phyloP scores from a whole-genome alignment of 129 eudicot species.

The Flaveria sonorensis region DNA sequence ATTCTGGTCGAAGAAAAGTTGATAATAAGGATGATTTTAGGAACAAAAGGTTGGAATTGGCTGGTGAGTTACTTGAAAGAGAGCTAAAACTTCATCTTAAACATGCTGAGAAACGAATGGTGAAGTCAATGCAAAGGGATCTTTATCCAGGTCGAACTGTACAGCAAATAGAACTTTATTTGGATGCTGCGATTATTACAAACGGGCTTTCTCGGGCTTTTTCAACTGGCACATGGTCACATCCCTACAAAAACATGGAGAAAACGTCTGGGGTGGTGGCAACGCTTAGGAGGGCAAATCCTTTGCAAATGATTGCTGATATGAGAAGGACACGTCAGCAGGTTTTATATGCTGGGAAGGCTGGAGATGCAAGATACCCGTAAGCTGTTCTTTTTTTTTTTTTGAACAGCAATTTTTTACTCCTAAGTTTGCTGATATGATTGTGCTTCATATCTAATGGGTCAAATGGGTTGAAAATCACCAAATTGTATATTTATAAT shows the following conservation, averaged over 20 bases:
- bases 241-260: slow-evolving; percentile 67
- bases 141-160: slow-evolving; percentile 61
- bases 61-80: slow-evolving; percentile 82
- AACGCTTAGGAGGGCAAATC: slow-evolving; percentile 80
- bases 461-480: background rate
- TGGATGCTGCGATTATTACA: slow-evolving; percentile 83
- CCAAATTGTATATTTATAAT: background rate
- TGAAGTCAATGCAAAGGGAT: slow-evolving; percentile 80
- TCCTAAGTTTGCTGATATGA: background rate
- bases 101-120: slow-evolving; percentile 77
- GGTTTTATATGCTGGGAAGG: slow-evolving; percentile 80
- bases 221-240: slow-evolving; percentile 89
- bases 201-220: slow-evolving; percentile 93
- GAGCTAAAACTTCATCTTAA: slow-evolving; percentile 64
- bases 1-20: slow-evolving; percentile 59
- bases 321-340: slow-evolving; percentile 92
- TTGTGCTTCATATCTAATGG: background rate
- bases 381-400: slow-evolving; percentile 39
- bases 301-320: slow-evolving; percentile 73
- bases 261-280: slow-evolving; percentile 82
- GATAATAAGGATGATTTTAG: slow-evolving; percentile 86
- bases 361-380: slow-evolving; percentile 99
- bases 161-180: slow-evolving; percentile 59
- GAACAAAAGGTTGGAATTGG: slow-evolving; percentile 82
- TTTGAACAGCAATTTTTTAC: too few relatives aligned